These are phyloP conservation scores for Corinectria fuckeliana DNA, from an alignment of 2,329 filamentous ascomycete genomes.

Conservation along the genomic window DNA sequence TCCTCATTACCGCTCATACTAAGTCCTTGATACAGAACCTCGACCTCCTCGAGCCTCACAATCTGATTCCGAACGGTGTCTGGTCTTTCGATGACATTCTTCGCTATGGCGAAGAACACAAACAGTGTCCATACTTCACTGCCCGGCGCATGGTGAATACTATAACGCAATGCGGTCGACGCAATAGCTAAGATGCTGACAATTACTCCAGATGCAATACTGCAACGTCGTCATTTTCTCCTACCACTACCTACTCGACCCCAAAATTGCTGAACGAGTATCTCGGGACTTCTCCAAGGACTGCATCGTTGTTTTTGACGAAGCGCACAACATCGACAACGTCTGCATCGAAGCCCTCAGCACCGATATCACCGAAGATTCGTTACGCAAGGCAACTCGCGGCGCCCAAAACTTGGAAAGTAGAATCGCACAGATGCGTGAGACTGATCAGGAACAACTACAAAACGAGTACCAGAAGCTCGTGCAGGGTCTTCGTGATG, in stretches of 20 bases:
- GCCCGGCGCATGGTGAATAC: slow-evolving; percentile 82
- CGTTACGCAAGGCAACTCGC: slow-evolving; percentile 85
- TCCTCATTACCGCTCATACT: neutral
- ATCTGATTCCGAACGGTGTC: slow-evolving; percentile 90
- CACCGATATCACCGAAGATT: slow-evolving; percentile 96
- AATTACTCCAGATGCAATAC: slow-evolving; percentile 78
- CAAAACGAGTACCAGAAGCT: slow-evolving; percentile 96
- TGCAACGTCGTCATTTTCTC: slow-evolving; percentile 99
- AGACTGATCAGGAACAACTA: slow-evolving; percentile 91
- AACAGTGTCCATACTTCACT: slow-evolving; percentile 98
- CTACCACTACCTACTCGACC: slow-evolving; percentile 96
- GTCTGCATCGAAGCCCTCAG: slow-evolving; percentile 98
- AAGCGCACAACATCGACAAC: slow-evolving; percentile 99
- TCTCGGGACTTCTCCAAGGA: slow-evolving; percentile 97
- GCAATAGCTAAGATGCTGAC: slow-evolving; percentile 5
- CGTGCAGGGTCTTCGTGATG: slow-evolving; percentile 87
- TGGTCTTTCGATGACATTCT: slow-evolving; percentile 93
- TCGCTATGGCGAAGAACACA: slow-evolving; percentile 90
- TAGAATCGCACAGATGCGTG: slow-evolving; percentile 92
- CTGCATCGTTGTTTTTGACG: slow-evolving; percentile 98
- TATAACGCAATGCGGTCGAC: neutral
- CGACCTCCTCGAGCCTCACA: slow-evolving; percentile 92
- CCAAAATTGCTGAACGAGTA: slow-evolving; percentile 95
- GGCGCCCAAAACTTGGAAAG: slow-evolving; percentile 90
- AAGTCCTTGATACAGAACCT: slow-evolving; percentile 69